Evolutionary conservation across 2,329 filamentous ascomycete genomes (phyloP).

Genomic region (Ophiostoma perfectum): DNA sequence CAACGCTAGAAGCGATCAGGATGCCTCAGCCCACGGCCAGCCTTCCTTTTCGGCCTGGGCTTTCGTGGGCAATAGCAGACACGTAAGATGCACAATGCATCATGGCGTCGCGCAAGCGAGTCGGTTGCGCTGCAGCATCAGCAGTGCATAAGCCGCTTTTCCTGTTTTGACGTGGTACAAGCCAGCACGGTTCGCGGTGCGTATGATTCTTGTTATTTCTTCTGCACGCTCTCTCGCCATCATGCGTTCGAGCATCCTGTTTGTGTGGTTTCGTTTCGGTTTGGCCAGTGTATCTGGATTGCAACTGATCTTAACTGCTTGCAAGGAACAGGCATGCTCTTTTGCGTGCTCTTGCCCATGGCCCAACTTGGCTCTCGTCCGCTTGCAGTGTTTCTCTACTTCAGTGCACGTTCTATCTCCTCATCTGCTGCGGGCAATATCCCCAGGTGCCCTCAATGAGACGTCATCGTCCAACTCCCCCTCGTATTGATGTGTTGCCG

Average conservation of each 20-base stretch:
- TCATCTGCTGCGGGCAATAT: neutral
- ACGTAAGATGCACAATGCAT: neutral
- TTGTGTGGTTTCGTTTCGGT: neutral
- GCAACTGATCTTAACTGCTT: neutral
- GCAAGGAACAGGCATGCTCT: neutral
- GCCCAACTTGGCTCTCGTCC: no score
- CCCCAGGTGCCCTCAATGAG: neutral
- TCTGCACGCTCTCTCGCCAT: no score
- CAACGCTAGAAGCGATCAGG: neutral
- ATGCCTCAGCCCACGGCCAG: no score
- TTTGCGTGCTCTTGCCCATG: no score
- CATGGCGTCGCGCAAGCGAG: slow-evolving; percentile 15
- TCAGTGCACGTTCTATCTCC: neutral
- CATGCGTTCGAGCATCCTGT: neutral
- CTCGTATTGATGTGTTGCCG: neutral
- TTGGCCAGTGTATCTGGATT: neutral
- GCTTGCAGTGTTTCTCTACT: no score
- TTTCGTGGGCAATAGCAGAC: neutral
- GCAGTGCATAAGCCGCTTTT: slow-evolving; percentile 5
- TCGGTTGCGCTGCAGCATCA: slow-evolving; percentile 10
- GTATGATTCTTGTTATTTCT: no score
- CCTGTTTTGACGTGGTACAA: slow-evolving; percentile 20
- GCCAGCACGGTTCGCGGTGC: no score
- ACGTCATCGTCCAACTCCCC: neutral
- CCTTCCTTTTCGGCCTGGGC: neutral